Conservation (phyloP, 108 stramenopile species). For the Cyclotella kingstonii region DNA sequence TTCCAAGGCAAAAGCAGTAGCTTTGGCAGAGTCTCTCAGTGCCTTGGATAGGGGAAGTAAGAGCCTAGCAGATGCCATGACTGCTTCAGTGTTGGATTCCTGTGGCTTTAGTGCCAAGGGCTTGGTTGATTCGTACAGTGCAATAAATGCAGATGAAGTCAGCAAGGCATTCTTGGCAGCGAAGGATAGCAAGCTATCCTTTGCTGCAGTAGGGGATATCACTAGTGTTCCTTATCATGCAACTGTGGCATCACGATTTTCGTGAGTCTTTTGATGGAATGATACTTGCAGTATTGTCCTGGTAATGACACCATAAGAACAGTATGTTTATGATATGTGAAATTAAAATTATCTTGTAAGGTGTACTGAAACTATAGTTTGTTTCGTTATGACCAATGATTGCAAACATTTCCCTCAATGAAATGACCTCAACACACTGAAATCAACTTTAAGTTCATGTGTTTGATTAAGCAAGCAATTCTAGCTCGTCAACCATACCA, state of each 20-base stretch:
- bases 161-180: constrained; percentile 54
- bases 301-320: no score
- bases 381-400: no score
- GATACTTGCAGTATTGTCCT: no score
- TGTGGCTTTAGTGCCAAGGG: constrained; percentile 58
- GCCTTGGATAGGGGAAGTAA: constrained; percentile 74
- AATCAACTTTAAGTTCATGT: no score
- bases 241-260: constrained; percentile 60
- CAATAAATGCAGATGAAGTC: constrained; percentile 60
- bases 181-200: constrained; percentile 65
- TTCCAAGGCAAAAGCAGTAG: constrained; percentile 66
- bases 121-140: constrained; percentile 65
- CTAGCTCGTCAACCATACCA: constrained; percentile 37
- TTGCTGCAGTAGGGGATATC: constrained; percentile 87
- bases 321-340: no score
- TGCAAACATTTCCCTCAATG: no score
- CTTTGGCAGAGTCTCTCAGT: constrained; percentile 74
- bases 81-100: constrained; percentile 69
- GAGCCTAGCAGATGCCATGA: constrained; percentile 75
- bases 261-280: no score
- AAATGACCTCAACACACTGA: no score
- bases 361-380: no score
- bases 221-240: constrained; percentile 72
- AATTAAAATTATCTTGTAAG: no score
- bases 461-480: no score